Base-by-base conservation (phyloP, 2,329 filamentous ascomycete genomes). In the Whalleya microplaca region DNA sequence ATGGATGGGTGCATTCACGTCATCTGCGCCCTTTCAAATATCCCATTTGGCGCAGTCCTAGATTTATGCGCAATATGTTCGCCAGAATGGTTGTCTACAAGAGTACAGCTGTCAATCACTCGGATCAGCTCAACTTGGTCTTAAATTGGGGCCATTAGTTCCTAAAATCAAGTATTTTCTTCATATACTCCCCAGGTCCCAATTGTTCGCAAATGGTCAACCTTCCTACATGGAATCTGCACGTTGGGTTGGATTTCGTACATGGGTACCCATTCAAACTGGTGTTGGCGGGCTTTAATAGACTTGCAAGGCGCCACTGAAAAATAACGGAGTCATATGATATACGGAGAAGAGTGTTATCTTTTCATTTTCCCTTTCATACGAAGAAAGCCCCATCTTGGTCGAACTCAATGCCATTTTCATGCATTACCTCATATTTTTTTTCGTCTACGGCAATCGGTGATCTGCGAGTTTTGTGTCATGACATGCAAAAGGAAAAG, bases 381-480 rank as follows among this genome's bases (percentile, higher is more conserved):
- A 46, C 50, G 40, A 52, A 41, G 48, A 58, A 29, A 32, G 18
- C 23, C 18, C 43, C 45, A n/a, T 42, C 49, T 45, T 48, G 40
- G 40, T 43, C 43, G 32, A 52, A 45, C 21, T 44, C 47, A 37
- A 45, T 50, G 20, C 12, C 46, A 40, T 37, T 40, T 51, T 46
- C 29, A 8, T 50, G 21, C 46, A 21, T 56, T 49, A 20, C 19
- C 14, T 16, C 37, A 19, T 18, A 2, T 45, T 1, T 41, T 14
- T n/a, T 29, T 37, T 8, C 12, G 18, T 43, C 53, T 59, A 29
- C 16, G 55, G 42, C 21, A 23, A 19, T 54, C 47, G 43, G 48
- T 49, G 42, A 21, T 46, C 53, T 43, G 20, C 51, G 48, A 55
- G n/a, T 45, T 48, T 51, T 51, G 53, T 52, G 32, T 50, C 51